Percentiles rank a stretch among this genome's conserved stretches.
Conservation (phyloP, 2,329 filamentous ascomycete species). For the Karstenula rhodostoma region DNA sequence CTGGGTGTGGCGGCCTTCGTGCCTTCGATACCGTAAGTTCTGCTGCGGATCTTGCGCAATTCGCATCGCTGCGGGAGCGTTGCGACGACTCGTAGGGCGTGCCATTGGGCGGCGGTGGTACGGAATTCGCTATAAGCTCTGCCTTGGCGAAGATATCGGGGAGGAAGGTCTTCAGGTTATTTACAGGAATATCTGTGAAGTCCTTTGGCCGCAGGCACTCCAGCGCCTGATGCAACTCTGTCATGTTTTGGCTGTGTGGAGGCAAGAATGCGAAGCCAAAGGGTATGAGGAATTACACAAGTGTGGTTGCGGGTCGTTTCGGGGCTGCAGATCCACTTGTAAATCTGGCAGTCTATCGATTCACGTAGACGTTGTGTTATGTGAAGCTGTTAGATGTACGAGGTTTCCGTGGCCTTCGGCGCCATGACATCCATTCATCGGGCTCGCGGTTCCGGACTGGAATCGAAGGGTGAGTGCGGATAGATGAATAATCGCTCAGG, state of each 20-base stretch:
- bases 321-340: background rate
- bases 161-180: slow-evolving; percentile 52
- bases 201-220: slow-evolving; percentile 53
- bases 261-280: background rate
- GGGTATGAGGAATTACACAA: background rate
- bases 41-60: slow-evolving; percentile 58
- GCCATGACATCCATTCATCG: background rate
- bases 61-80: slow-evolving; percentile 66
- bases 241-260: slow-evolving; percentile 28
- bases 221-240: slow-evolving; percentile 56
- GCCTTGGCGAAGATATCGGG: slow-evolving; percentile 60
- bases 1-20: slow-evolving; percentile 58
- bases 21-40: slow-evolving; percentile 63
- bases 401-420: slow-evolving; percentile 3
- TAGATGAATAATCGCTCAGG: background rate
- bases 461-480: background rate
- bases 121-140: slow-evolving; percentile 77
- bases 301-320: background rate
- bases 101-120: slow-evolving; percentile 67
- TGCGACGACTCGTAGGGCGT: slow-evolving; percentile 54
- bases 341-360: background rate
- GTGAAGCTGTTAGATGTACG: slow-evolving; percentile 10
- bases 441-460: background rate
- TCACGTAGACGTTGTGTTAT: slow-evolving; percentile 8
- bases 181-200: slow-evolving; percentile 55